These are phyloP conservation scores for Geranium rotundifolium DNA, from an alignment of 345 rosid species.

Conservation along the genomic window DNA sequence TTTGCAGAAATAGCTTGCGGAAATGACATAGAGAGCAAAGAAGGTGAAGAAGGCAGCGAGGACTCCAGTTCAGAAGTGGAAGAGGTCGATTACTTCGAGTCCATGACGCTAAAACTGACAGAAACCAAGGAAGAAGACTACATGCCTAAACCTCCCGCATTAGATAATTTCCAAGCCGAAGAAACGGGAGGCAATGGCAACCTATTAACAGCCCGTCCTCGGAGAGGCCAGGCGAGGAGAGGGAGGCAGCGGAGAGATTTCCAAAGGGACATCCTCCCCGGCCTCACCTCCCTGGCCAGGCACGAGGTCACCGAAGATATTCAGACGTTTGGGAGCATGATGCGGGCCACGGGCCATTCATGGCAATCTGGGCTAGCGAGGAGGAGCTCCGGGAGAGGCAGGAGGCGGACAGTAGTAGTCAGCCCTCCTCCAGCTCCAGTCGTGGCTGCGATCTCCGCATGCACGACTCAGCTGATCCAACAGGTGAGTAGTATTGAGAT, in stretches of 20 bases:
- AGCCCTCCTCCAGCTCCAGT: conserved; percentile 37
- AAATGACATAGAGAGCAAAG: conserved; percentile 33
- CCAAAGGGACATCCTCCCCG: conserved; percentile 98
- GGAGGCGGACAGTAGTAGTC: conserved; percentile 37
- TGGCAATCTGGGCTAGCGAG: conserved; percentile 69
- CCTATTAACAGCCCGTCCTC: conserved; percentile 33
- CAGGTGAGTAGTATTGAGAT: conserved; percentile 45
- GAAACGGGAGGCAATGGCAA: conserved; percentile 28
- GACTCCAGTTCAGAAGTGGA: conserved; percentile 32
- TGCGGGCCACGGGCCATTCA: conserved; percentile 66
- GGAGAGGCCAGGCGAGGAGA: conserved; percentile 81
- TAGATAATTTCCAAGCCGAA: conserved; percentile 44
- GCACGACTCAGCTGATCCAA: conserved; percentile 34
- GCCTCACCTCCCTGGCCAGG: conserved; percentile 75
- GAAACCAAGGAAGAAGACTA: conserved; percentile 68
- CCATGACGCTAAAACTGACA: conserved; percentile 54
- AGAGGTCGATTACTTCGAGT: conserved; percentile 69
- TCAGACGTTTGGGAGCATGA: conserved; percentile 82
- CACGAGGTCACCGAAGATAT: conserved; percentile 91
- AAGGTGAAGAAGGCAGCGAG: conserved; percentile 20
- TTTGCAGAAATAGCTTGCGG: conserved; percentile 60
- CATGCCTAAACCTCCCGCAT: conserved; percentile 70
- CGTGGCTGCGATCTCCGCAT: conserved; percentile 20
- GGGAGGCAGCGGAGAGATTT: conserved; percentile 96
- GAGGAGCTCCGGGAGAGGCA: conserved; percentile 65